Percentiles rank a stretch among this genome's conserved stretches.
Conservation (phyloP, 352 stramenopile genomes). For the Globisporangium okanoganense region DNA sequence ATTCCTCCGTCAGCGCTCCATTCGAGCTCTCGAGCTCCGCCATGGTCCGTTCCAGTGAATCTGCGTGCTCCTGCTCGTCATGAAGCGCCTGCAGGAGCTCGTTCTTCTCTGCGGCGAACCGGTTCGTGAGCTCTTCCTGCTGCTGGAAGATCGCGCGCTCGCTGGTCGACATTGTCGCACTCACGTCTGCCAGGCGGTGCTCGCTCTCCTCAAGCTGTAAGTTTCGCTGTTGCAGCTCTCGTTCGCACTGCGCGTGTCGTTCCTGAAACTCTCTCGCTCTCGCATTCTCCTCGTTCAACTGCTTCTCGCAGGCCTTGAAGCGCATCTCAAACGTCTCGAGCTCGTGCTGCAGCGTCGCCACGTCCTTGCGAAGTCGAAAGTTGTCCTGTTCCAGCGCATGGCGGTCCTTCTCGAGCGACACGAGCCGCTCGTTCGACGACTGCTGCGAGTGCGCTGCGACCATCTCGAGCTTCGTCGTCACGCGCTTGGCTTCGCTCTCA, state of each 20-base stretch:
- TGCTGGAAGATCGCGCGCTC: slow-evolving; percentile 31
- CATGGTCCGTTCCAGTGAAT: slow-evolving; percentile 24
- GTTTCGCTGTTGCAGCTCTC: slow-evolving; percentile 24
- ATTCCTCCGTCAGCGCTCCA: slow-evolving; percentile 26
- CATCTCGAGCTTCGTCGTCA: slow-evolving; percentile 41
- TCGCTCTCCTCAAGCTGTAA: slow-evolving; percentile 41
- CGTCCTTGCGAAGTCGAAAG: slow-evolving; percentile 36
- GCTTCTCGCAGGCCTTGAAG: slow-evolving; percentile 35
- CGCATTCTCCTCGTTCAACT: slow-evolving; percentile 30
- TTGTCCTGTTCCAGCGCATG: slow-evolving; percentile 54
- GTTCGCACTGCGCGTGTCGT: slow-evolving; percentile 21
- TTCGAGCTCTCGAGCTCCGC: slow-evolving; percentile 29
- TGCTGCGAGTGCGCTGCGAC: slow-evolving; percentile 37
- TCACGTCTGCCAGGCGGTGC: slow-evolving; percentile 32
- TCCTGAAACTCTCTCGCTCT: slow-evolving; percentile 33
- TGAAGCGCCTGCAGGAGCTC: slow-evolving; percentile 38
- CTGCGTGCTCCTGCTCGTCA: slow-evolving; percentile 33
- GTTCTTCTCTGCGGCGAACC: slow-evolving; percentile 42
- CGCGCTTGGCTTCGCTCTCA: slow-evolving; percentile 33
- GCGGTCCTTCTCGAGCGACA: slow-evolving; percentile 47
- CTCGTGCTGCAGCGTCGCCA: slow-evolving; percentile 45
- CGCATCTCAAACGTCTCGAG: slow-evolving; percentile 45
- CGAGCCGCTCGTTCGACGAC: slow-evolving; percentile 52
- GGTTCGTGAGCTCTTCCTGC: slow-evolving; percentile 35
- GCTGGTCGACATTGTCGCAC: slow-evolving; percentile 26